Evolutionary conservation across 148 eudicot species (phyloP).

Genomic region (Polygonum aviculare): DNA sequence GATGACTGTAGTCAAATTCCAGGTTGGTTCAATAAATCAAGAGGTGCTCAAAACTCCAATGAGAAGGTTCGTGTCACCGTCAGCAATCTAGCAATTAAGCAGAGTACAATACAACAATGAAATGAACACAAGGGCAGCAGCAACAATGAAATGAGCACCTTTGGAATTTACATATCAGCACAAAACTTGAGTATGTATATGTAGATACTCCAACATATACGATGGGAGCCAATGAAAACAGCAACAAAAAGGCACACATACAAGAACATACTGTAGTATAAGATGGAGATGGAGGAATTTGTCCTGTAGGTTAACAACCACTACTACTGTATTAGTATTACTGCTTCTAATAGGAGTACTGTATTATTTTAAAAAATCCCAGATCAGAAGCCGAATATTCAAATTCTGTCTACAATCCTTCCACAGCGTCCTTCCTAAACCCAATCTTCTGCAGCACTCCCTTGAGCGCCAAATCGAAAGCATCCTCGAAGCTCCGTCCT

Average conservation of each 20-base stretch:
- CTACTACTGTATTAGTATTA: too few relatives aligned
- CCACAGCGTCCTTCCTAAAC: conserved; percentile 5
- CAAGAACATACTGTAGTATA: neutral
- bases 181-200: neutral
- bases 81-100: neutral
- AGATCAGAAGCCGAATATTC: neutral
- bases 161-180: neutral
- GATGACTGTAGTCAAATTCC: too few relatives aligned
- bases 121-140: neutral
- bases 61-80: too few relatives aligned
- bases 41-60: too few relatives aligned
- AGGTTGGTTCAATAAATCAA: too few relatives aligned
- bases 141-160: neutral
- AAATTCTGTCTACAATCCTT: neutral
- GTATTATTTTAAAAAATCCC: neutral
- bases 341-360: neutral
- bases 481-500: conserved; percentile 10
- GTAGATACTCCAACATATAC: neutral
- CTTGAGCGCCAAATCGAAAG: conserved; percentile 1
- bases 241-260: neutral
- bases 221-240: neutral
- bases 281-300: neutral
- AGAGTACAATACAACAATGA: neutral
- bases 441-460: conserved; percentile 1
- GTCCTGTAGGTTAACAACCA: neutral